Evolutionary conservation across 768 basidiomycete species (phyloP), one percentile per base, ranked within the genome.

Genomic region (Tephrocybe sp.): DNA sequence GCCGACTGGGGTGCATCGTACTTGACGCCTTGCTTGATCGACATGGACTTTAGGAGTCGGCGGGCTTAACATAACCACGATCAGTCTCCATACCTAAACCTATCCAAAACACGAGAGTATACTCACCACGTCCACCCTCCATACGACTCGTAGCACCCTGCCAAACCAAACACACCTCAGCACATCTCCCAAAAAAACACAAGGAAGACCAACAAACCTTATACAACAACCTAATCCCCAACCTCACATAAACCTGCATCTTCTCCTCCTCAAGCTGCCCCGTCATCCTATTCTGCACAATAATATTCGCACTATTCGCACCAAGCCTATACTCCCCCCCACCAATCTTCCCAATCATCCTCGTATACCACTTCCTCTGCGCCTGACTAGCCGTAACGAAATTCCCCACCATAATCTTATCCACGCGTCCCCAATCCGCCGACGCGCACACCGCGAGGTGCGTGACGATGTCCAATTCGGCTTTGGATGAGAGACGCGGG

Each of bases 271-370:
- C 88, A 49, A 98, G 64, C 64, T 91, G 89, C 0, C 95, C 95
- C 0, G 91, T 94, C 65, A 82, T 67, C 12, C 95, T 78, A 63
- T 97, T 94, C 70, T 98, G 95, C 1, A 99, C 94, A 50, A 97
- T 92, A 57, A 99, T 97, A 63, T 99, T 99, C 21, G 94, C 95
- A 45, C 92, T 94, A 61, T 99, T 97, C 57, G 95, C 95, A 0
- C 95, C 95, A 22, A 98, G 78, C 57, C 78, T 79, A 69, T 98
- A 98, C 49, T 87, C 79, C 9, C 94, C 95, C 55, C 81, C 82
- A 0, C 88, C 86, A 4, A 97, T 82, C 69, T 93, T 94, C 19
- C 81, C 77, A 45, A 97, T 78, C 31, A 97, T 78, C 72, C 87
- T 91, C 53, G 92, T 93, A 62, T 94, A 89, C 88, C 92, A 97